Evolutionary conservation across 345 rosid species (phyloP).

Genomic region (Sonneratia caseolaris): DNA sequence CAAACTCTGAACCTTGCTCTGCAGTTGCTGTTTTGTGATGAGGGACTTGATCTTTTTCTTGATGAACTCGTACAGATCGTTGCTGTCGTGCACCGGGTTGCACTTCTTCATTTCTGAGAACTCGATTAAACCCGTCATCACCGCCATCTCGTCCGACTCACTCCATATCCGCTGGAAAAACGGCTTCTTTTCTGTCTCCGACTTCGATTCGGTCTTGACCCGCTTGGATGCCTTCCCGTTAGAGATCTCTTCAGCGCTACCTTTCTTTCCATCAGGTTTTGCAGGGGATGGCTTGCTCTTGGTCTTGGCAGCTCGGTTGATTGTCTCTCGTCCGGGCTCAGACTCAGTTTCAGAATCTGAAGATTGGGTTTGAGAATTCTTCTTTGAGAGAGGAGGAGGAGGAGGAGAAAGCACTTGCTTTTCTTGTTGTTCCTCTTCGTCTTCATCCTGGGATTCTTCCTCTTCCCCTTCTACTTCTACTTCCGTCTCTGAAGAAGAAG

Average conservation of each 20-base stretch:
- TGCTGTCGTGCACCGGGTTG: conserved; percentile 3
- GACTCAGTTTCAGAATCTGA: conserved; percentile 2
- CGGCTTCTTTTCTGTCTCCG: neutral
- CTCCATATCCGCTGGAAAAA: conserved; percentile 6
- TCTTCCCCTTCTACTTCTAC: neutral
- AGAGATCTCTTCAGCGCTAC: neutral
- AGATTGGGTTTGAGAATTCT: neutral
- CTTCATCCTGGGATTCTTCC: neutral
- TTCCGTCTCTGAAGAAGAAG: neutral
- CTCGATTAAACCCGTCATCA: conserved; percentile 6
- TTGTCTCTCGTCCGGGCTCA: neutral
- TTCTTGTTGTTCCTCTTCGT: neutral
- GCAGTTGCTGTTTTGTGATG: conserved; percentile 5
- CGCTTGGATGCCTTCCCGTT: neutral
- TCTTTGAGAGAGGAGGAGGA: neutral
- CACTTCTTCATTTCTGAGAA: conserved; percentile 3
- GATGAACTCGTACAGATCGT: conserved; percentile 4
- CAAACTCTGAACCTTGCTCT: neutral
- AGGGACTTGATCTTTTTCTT: neutral
- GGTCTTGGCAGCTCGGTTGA: neutral
- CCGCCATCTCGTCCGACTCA: conserved; percentile 8
- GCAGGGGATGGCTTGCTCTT: neutral
- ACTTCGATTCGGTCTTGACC: neutral
- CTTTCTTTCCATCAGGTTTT: neutral
- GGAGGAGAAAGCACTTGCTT: too few species aligned